Evolutionary conservation across 176 grass and related monocot species (phyloP), one percentile per base, ranked within the genome.

Genomic region (Ensete glaucum): DNA sequence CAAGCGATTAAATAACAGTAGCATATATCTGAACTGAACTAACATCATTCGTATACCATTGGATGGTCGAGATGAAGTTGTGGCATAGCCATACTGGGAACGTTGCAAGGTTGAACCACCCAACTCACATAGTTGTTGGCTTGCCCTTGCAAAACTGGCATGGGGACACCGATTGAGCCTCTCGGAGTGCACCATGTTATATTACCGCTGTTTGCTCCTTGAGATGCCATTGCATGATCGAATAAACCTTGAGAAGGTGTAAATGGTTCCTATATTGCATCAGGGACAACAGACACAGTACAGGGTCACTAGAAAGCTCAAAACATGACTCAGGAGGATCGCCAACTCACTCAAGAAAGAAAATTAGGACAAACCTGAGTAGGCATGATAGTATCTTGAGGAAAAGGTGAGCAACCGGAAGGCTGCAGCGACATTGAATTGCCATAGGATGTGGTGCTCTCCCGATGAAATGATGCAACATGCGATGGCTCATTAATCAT

Each of bases 331-430:
- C 54, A 76, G 62, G 16, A 62, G 72, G 17, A 53, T 64, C 63
- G 49, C 53, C 26, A 51, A 54, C 54, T 26, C 8, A 6, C 21
- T 60, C 0, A 60, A 64, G 17, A 75, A 75, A 67, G 57, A 7
- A 17, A 60, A 60, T 60, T 60, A 60, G 57, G 57, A 15, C 17
- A 60, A 60, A 60, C 57, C 81, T 83, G 80, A 66, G 77, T 52
- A 74, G 73, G 50, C 81, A 85, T 77, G 71, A 81, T 76, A 9
- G 75, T 64, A 50, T 89, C 73, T 65, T 52, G 77, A 69, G 87
- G 65, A 73, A 86, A 89, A 62, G 60, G 50, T 26, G 69, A n/a
- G 19, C 74, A 74, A 16, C 43, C 75, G 69, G 82, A 68, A 80
- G 80, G 58, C 72, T 89, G 76, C 71, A 81, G 48, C 53, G 79